Percentiles rank a stretch among this genome's conserved stretches.
Evolutionary conservation across 768 basidiomycete genomes (phyloP).

Genomic region (Amanita fuliginea): DNA sequence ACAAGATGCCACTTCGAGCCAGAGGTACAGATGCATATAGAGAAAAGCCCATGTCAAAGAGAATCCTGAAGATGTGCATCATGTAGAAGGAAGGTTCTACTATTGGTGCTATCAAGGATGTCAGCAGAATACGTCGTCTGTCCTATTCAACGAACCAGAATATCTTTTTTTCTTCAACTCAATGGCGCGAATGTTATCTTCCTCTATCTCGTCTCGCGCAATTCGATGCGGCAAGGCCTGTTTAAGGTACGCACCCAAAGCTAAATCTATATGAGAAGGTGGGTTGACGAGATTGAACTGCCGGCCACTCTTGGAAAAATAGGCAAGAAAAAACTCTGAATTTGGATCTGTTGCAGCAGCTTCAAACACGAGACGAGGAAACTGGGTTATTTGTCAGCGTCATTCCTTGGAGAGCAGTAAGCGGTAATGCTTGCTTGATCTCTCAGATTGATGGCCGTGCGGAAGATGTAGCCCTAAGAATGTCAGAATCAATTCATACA

Average conservation of each 20-base stretch:
- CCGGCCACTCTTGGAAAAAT: constrained; percentile 50
- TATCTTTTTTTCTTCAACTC: constrained; percentile 36
- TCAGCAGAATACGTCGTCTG: neutral
- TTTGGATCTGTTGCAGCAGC: constrained; percentile 34
- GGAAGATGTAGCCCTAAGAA: constrained; percentile 60
- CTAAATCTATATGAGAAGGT: constrained; percentile 29
- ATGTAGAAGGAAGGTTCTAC: constrained; percentile 45
- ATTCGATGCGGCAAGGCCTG: constrained; percentile 24
- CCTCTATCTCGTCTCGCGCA: constrained; percentile 27
- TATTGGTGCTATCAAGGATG: constrained; percentile 12
- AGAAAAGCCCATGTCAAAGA: constrained; percentile 44
- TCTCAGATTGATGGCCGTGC: constrained; percentile 48
- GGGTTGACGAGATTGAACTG: constrained; percentile 39
- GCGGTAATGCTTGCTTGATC: constrained; percentile 30
- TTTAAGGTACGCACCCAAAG: constrained; percentile 27
- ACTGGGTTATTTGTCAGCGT: constrained; percentile 14
- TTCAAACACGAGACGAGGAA: constrained; percentile 61
- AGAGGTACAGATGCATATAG: constrained; percentile 62
- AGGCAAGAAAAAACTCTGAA: constrained; percentile 54
- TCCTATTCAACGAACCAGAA: constrained; percentile 16
- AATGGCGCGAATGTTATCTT: constrained; percentile 42
- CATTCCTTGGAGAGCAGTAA: neutral
- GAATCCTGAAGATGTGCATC: constrained; percentile 51
- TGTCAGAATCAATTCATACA: constrained; percentile 3
- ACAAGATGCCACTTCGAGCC: constrained; percentile 31